Evolutionary conservation across 345 rosid genomes (phyloP), one percentile per base, ranked within the genome.

Genomic region (Citrus cavaleriei): DNA sequence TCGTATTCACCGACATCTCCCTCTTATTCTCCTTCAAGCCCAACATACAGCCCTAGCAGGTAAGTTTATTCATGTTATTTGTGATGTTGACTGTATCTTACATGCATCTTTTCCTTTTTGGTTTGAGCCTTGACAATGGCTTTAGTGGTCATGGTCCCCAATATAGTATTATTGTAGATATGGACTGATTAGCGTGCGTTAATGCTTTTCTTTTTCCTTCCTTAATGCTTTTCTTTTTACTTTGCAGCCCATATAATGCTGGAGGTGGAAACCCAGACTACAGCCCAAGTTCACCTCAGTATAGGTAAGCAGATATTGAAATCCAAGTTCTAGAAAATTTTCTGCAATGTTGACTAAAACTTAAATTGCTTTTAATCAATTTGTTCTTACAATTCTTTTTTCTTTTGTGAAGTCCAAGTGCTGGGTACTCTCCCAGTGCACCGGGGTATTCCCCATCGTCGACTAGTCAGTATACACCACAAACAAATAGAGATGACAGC

Each of bases 1-100:
- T 92, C 98, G 1, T 91, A 92, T 85, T 95, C 99, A 10, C 99
- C 98, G 4, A 91, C 99, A 18, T 93, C 99, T 78, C 98, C 97
- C 34, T 86, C 97, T 6, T 94, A 94, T 80, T 96, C 98, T 3
- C 95, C 97, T 78, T 90, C 99, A 32, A 93, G 93, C 82, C 97
- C 99, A 46, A 80, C 97, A 57, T 93, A 90, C 86, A 92, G 95
- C 83, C 99, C 99, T 37, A 91, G 94, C 97, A 94, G 97, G 97
- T 96, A 84, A 81, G 51, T 9, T 10, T 37, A 3, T 46, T 12
- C 18, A 46, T 46, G 51, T 75, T 40, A 6, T 74, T 70, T 42
- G 21, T 6, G 22, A 10, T 32, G 67, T n/a, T 35, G n/a, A 63
- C 78, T 78, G 19, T 77, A 24, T 46, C 75, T 37, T 12, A 30